Evolutionary conservation across 2,329 filamentous ascomycete species (phyloP).

Genomic region (Arthrobotrys pseudoclavata): DNA sequence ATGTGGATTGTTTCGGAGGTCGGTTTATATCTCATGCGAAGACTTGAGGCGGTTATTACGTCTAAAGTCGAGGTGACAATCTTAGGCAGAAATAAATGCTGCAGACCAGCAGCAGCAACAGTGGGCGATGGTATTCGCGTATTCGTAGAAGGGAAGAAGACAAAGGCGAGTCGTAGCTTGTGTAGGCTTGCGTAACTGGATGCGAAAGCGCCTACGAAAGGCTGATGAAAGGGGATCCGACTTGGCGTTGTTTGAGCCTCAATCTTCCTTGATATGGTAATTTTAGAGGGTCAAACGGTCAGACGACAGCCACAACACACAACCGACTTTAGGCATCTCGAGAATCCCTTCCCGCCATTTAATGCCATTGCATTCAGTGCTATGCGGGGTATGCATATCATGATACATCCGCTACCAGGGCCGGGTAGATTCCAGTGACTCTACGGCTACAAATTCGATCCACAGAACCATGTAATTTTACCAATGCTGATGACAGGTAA

Average conservation of each 20-base stretch:
- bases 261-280: conserved; percentile 24
- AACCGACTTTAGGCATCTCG: conserved; percentile 56
- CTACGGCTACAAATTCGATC: conserved; percentile 31
- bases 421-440: conserved; percentile 38
- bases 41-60: conserved; percentile 4
- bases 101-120: conserved; percentile 18
- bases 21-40: conserved; percentile 36
- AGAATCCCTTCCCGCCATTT: conserved; percentile 40
- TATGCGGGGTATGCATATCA: conserved; percentile 61
- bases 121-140: conserved; percentile 21
- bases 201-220: conserved; percentile 52
- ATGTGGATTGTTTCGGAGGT: conserved; percentile 40
- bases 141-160: conserved; percentile 30
- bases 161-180: conserved; percentile 30
- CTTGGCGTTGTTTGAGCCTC: conserved; percentile 53
- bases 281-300: conserved; percentile 13
- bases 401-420: conserved; percentile 59
- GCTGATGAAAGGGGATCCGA: conserved; percentile 50
- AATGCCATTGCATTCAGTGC: conserved; percentile 29
- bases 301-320: conserved; percentile 45
- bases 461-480: conserved; percentile 12
- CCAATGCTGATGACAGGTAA: conserved; percentile 35
- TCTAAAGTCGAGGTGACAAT: not conserved
- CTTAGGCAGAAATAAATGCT: not conserved
- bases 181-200: conserved; percentile 55